Evolutionary conservation across 2,329 filamentous ascomycete species (phyloP).

Genomic region (Emmonsia crescens): DNA sequence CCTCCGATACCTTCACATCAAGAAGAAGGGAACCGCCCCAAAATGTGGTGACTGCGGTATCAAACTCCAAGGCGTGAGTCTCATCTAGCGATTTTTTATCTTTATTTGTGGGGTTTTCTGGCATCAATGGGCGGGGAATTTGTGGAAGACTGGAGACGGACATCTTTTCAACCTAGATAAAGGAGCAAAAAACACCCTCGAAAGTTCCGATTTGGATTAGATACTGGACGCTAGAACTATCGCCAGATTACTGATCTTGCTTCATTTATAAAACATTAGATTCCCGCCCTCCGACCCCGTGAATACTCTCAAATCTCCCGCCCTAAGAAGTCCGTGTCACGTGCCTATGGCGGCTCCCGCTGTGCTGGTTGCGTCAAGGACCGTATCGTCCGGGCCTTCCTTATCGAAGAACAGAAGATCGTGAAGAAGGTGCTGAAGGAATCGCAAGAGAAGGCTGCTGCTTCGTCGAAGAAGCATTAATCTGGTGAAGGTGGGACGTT

Average conservation of each 20-base stretch:
- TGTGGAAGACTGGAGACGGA: neutral
- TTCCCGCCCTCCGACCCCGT: constrained; percentile 94
- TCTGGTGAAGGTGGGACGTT: constrained; percentile 11
- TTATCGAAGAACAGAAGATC: constrained; percentile 99
- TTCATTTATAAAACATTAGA: constrained; percentile 37
- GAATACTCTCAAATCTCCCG: constrained; percentile 96
- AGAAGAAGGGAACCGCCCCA: constrained; percentile 96
- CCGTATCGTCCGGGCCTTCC: constrained; percentile 93
- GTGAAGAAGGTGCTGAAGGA: constrained; percentile 99
- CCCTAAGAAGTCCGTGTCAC: constrained; percentile 98
- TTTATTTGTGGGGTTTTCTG: neutral
- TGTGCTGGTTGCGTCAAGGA: constrained; percentile 98
- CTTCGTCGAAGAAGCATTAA: constrained; percentile 32
- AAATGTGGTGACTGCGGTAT: constrained; percentile 99
- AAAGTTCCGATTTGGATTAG: neutral
- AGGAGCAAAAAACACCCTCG: neutral
- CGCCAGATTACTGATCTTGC: neutral
- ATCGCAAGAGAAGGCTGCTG: constrained; percentile 58
- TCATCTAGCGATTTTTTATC: constrained; percentile 14
- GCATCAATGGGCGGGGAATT: neutral
- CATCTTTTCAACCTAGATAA: neutral
- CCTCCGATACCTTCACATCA: constrained; percentile 95
- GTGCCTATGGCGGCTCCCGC: constrained; percentile 95
- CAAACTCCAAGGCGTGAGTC: constrained; percentile 96
- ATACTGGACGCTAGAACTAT: neutral